Evolutionary conservation across 2,329 filamentous ascomycete genomes (phyloP), one percentile per base, ranked within the genome.

Genomic region (Nothophaeocryptopus gaeumannii): DNA sequence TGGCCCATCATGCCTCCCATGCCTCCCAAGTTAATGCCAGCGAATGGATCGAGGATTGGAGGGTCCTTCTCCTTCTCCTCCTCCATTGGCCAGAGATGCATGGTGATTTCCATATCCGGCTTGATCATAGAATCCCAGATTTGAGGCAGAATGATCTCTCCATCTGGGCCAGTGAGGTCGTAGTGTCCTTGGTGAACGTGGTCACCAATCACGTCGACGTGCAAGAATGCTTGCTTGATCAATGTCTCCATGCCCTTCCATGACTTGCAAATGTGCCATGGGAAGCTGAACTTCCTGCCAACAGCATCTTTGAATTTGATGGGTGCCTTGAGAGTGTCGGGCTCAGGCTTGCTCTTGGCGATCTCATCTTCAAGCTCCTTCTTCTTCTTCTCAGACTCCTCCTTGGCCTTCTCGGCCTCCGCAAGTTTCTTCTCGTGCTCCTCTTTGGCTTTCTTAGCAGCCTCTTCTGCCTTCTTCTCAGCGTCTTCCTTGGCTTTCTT

Each of bases 291-390:
- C 69, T 95, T 96, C 58, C 91, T 81, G 30, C 89, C 88, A 12
- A 96, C 83, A 1, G 90, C 90, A 67, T 96, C 91, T 71, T 95
- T 95, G 74, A 95, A 95, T 59, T 85, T 85, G 67, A 96, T 88
- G 2, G 88, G 88, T 37, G 83, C 77, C 68, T 89, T 87, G 58
- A 77, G 77, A 48, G 77, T 74, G n/a, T 80, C 76, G 2, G 77
- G 73, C 63, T 64, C 72, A 52, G 60, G 78, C 69, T 58, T 74
- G 45, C 72, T 72, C 46, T 74, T 75, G 39, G 70, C 72, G 2
- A 69, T 68, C 54, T 75, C 74, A 43, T 72, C 73, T 52, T 76
- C 74, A 5, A 72, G 68, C 37, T 72, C 74, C 56, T 73, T 72
- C 48, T 75, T 75, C 45, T 72, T 72, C 60, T 73, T 71, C 47